Conservation (phyloP, 768 basidiomycete genomes). For the Agaricus bisporus region DNA sequence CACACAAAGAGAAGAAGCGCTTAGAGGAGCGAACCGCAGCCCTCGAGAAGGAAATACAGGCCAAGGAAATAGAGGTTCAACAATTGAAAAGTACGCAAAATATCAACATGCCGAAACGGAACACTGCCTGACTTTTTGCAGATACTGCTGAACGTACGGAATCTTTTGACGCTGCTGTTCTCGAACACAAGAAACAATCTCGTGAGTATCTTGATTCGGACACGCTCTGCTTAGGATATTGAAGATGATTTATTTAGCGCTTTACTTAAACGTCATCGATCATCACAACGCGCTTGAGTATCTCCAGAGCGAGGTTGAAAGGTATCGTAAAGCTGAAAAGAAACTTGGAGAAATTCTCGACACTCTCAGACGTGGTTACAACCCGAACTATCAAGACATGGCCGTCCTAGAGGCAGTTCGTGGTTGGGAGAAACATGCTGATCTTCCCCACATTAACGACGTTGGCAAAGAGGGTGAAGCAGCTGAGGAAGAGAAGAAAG, state of each 20-base stretch:
- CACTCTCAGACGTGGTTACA: constrained; percentile 78
- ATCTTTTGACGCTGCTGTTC: constrained; percentile 68
- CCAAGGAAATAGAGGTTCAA: constrained; percentile 65
- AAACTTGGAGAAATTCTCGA: constrained; percentile 80
- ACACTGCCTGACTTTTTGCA: constrained; percentile 25
- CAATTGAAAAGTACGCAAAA: constrained; percentile 54
- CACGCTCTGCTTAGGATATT: not conserved
- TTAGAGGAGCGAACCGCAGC: constrained; percentile 59
- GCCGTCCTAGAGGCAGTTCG: constrained; percentile 94
- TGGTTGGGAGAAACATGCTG: constrained; percentile 79
- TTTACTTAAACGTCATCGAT: constrained; percentile 67
- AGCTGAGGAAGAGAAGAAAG: constrained; percentile 25
- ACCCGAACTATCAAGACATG: constrained; percentile 99
- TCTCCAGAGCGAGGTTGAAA: constrained; percentile 65
- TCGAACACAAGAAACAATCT: constrained; percentile 82
- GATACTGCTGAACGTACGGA: constrained; percentile 77
- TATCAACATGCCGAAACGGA: not conserved
- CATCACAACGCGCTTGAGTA: constrained; percentile 76
- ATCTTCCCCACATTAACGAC: constrained; percentile 67
- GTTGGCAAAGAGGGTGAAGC: constrained; percentile 41
- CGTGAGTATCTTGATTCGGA: constrained; percentile 43
- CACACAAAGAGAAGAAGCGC: constrained; percentile 83
- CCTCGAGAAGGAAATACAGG: constrained; percentile 50
- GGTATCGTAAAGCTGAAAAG: constrained; percentile 69
- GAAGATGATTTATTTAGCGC: constrained; percentile 38